A percentile compares a stretch with the other conserved stretches of the same genome.
Evolutionary conservation across 83 land plant genomes (phyloP).

Genomic region (Picea mariana): DNA sequence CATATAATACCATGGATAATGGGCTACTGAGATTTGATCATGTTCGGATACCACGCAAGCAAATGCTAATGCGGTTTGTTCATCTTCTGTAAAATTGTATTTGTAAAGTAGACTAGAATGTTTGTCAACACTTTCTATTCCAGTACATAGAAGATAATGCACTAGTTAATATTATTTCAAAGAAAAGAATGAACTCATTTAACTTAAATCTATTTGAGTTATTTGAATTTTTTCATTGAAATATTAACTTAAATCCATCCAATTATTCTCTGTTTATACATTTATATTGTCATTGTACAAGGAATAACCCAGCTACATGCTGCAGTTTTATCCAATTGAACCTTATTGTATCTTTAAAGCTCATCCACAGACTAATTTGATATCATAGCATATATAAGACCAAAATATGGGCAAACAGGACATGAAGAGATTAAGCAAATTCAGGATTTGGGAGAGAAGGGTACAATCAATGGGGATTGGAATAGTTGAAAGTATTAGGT

Average conservation of each 20-base stretch:
- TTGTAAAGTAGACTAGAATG: too few relatives aligned
- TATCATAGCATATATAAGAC: background rate
- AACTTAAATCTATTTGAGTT: too few relatives aligned
- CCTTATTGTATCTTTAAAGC: background rate
- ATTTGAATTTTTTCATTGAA: too few relatives aligned
- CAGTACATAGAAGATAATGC: too few relatives aligned
- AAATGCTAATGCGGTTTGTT: constrained; percentile 94
- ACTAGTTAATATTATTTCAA: too few relatives aligned
- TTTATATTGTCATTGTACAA: too few relatives aligned
- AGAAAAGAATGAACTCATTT: too few relatives aligned
- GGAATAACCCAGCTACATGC: too few relatives aligned
- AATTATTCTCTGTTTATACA: too few relatives aligned
- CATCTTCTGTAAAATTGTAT: background rate
- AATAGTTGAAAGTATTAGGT: background rate
- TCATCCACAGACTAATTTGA: background rate
- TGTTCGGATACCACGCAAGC: constrained; percentile 92
- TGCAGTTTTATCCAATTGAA: too few relatives aligned
- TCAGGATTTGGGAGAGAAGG: background rate
- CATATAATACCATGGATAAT: constrained; percentile 97
- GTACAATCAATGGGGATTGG: background rate
- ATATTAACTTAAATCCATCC: too few relatives aligned
- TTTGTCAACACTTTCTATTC: too few relatives aligned
- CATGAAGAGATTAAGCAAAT: background rate
- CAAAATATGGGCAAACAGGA: background rate
- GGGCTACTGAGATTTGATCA: constrained; percentile 89